Base-by-base conservation (phyloP, 768 basidiomycete species). In the Omphalotus guepiniiformis region DNA sequence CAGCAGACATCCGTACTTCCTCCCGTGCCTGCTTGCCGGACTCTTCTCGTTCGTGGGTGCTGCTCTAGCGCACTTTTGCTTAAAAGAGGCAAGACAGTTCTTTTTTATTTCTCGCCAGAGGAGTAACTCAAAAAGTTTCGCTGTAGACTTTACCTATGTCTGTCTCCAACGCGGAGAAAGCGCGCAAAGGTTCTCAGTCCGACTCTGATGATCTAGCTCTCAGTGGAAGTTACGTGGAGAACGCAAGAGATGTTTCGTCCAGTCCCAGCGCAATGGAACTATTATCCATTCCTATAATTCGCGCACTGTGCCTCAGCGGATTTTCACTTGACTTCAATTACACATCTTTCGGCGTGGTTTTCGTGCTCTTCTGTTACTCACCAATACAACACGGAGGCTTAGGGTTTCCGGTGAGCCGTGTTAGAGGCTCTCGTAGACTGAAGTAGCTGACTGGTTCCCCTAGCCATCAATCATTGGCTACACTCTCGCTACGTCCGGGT, bases 301-400 rank as follows among this genome's bases (percentile, higher is more conserved):
- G 70, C 9, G 72, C 77, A 13, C 56, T 84, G 39, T 71, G 75
- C 38, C 53, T 69, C 29, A 83, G 80, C 28, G 78, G 77, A 2
- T 74, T 70, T 51, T 70, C 72, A 1, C 65, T 84, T 11, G 70
- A 69, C 34, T 83, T 82, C 64, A 67, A 77, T 52, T 69, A 67
- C 8, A 78, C 77, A 1, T 74, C 75, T 1, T 87, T 82, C 49
- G 82, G 83, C 39, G 78, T 82, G 16, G 75, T 83, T 7, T 85
- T 85, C 54, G 80, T 83, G 8, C 68, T 86, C 26, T 83, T 80
- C 54, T 82, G 79, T 50, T 87, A 82, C 59, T 80, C 84, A 12
- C 71, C 79, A 11, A 61, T 85, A 34, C 22, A 46, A 35, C 44
- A 46, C 26, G 44, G 44, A 6, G 44, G 44, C 5, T 27, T 46